These are phyloP conservation scores for Chrysophaeum taylorii DNA, from an alignment of 352 stramenopile genomes.

Conservation along the genomic window DNA sequence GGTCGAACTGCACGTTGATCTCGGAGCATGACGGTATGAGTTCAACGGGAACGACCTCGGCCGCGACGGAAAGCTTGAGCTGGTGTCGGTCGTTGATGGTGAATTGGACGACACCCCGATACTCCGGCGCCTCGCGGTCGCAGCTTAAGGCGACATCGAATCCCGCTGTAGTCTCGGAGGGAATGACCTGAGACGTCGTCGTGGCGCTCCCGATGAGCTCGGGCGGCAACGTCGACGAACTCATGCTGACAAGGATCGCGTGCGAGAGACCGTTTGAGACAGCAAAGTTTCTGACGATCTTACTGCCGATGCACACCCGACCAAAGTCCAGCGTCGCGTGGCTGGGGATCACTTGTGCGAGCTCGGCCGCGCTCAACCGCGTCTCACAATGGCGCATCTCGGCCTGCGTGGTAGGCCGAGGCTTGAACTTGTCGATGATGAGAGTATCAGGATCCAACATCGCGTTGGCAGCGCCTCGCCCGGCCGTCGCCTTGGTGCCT, in stretches of 20 bases:
- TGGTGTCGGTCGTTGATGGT: slow-evolving; percentile 67
- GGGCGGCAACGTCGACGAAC: slow-evolving; percentile 30
- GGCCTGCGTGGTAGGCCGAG: slow-evolving; percentile 63
- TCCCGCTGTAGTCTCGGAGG: slow-evolving; percentile 38
- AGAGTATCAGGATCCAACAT: slow-evolving; percentile 70
- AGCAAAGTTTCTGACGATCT: slow-evolving; percentile 58
- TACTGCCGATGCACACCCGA: slow-evolving; percentile 66
- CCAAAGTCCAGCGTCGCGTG: slow-evolving; percentile 80
- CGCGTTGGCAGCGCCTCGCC: slow-evolving; percentile 18
- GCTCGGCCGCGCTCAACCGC: slow-evolving; percentile 55
- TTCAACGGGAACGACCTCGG: slow-evolving; percentile 73
- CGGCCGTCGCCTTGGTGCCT: slow-evolving; percentile 3
- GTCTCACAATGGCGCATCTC: slow-evolving; percentile 67
- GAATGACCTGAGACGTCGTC: slow-evolving; percentile 24
- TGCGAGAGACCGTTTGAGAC: slow-evolving; percentile 73
- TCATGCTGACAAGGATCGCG: slow-evolving; percentile 60
- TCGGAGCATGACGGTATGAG: slow-evolving; percentile 50
- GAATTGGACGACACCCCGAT: slow-evolving; percentile 54
- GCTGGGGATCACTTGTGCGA: slow-evolving; percentile 35
- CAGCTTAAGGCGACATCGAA: slow-evolving; percentile 65
- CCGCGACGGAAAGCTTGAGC: slow-evolving; percentile 64
- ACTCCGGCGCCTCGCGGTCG: slow-evolving; percentile 14
- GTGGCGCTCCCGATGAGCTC: slow-evolving; percentile 26
- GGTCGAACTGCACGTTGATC: slow-evolving; percentile 61
- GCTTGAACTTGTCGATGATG: slow-evolving; percentile 80